Conservation (phyloP, 2,329 filamentous ascomycete genomes). For the Calycina marina region DNA sequence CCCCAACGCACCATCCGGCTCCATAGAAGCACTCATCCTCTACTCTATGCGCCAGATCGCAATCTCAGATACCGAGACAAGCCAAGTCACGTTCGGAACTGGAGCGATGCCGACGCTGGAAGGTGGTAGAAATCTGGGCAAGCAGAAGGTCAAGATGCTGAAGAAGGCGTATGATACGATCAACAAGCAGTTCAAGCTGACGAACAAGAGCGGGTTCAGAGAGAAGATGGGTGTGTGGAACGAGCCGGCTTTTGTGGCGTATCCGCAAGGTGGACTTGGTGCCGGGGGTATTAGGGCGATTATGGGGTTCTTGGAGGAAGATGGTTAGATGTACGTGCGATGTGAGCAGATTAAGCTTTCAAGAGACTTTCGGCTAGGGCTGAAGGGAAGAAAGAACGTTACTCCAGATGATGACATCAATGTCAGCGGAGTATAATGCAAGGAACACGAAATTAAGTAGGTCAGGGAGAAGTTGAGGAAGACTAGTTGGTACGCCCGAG, state of each 20-base stretch:
- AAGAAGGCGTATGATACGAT: slow-evolving; percentile 70
- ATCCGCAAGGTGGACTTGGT: slow-evolving; percentile 73
- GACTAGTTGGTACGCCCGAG: too few species aligned
- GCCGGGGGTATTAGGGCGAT: slow-evolving; percentile 73
- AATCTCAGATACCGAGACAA: slow-evolving; percentile 41
- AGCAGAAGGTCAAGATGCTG: slow-evolving; percentile 66
- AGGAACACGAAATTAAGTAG: too few species aligned
- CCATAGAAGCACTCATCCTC: slow-evolving; percentile 72
- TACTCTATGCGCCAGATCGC: slow-evolving; percentile 42
- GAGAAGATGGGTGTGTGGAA: slow-evolving; percentile 79
- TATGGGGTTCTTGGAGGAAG: slow-evolving; percentile 78
- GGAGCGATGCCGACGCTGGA: slow-evolving; percentile 63
- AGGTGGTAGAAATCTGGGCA: slow-evolving; percentile 69
- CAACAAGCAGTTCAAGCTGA: slow-evolving; percentile 67
- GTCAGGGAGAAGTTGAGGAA: too few species aligned
- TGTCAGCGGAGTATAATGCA: too few species aligned
- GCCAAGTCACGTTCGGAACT: slow-evolving; percentile 71
- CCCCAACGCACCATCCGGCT: slow-evolving; percentile 69
- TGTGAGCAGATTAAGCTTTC: too few species aligned
- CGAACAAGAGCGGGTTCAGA: slow-evolving; percentile 76
- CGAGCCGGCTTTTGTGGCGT: slow-evolving; percentile 79
- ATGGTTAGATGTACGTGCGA: slow-evolving; percentile 24
- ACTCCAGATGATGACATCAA: too few species aligned
- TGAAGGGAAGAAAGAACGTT: too few species aligned
- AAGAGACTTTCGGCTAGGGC: too few species aligned